Conservation (phyloP, 495 filamentous ascomycete genomes). For the Aspergillus hancockii region DNA sequence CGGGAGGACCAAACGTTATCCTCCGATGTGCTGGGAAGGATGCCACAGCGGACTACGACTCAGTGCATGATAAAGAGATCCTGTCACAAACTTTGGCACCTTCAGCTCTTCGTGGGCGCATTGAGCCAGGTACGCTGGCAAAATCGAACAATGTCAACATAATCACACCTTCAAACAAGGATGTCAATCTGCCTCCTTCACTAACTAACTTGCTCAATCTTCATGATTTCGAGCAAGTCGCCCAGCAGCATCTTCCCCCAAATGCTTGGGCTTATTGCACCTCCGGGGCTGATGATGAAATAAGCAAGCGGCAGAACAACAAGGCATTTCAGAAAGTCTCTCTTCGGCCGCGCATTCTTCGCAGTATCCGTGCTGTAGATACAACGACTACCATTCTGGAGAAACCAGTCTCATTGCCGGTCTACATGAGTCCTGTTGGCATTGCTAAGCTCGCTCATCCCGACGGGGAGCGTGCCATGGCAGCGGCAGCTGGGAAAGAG, state of each 20-base stretch:
- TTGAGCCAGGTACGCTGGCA: slow-evolving; percentile 20
- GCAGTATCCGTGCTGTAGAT: slow-evolving; percentile 70
- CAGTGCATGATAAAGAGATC: slow-evolving; percentile 71
- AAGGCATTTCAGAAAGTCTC: slow-evolving; percentile 77
- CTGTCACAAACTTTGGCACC: slow-evolving; percentile 27
- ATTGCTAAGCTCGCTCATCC: slow-evolving; percentile 79
- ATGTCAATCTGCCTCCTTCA: slow-evolving; percentile 47
- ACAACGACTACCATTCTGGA: slow-evolving; percentile 75
- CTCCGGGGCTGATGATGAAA: slow-evolving; percentile 83
- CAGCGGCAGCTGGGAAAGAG: slow-evolving; percentile 69
- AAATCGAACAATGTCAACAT: background rate
- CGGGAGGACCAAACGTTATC: slow-evolving; percentile 77
- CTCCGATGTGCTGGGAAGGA: slow-evolving; percentile 86
- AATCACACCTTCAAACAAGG: background rate
- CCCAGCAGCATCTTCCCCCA: slow-evolving; percentile 49
- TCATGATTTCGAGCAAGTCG: slow-evolving; percentile 65
- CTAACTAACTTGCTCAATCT: slow-evolving; percentile 61
- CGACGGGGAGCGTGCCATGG: slow-evolving; percentile 76
- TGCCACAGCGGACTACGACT: slow-evolving; percentile 80
- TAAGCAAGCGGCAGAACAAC: slow-evolving; percentile 80
- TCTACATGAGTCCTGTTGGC: slow-evolving; percentile 78
- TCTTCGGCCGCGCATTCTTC: slow-evolving; percentile 75
- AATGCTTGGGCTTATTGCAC: slow-evolving; percentile 89
- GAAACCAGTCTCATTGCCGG: slow-evolving; percentile 64
- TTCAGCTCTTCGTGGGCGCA: slow-evolving; percentile 21